Evolutionary conservation across 768 basidiomycete genomes (phyloP), one percentile per base, ranked within the genome.

Genomic region (Lepiota brunneoincarnata): DNA sequence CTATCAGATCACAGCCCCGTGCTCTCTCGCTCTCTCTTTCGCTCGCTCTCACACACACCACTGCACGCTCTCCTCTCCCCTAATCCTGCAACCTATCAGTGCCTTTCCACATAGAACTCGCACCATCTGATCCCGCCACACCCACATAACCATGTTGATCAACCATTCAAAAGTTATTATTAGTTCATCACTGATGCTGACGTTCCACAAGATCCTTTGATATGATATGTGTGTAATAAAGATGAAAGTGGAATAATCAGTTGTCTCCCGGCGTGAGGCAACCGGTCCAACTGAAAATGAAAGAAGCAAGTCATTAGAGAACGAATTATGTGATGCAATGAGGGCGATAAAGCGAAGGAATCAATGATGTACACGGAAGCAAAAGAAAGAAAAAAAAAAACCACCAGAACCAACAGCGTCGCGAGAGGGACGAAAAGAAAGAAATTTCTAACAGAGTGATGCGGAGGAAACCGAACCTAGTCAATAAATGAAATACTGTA

Each of bases 1-100:
- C 56, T 47, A 52, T 52, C 56, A 57, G 56, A 53, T 57, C 50
- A 49, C 26, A n/a, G n/a, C n/a, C n/a, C n/a, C n/a, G n/a, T n/a
- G n/a, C n/a, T n/a, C n/a, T n/a, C n/a, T n/a, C n/a, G n/a, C n/a
- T n/a, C n/a, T n/a, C n/a, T n/a, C n/a, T n/a, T n/a, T n/a, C n/a
- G n/a, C n/a, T n/a, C n/a, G n/a, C 50, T 12, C 39, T 36, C 37
- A 52, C 4, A n/a, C 49, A 40, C 46, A 51, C 26, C 40, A 23
- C 44, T 44, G n/a, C 18, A 41, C 40, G 37, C 44, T 34, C 40
- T 35, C 17, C 48, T 35, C 39, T 18, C 23, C 49, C 45, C 39
- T 15, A 6, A n/a, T n/a, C n/a, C 11, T 41, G 11, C 18, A 41
- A 31, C 44, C 26, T 24, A 45, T 44, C 36, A 38, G 20, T 53